phyloP scores from a whole-genome alignment of 768 basidiomycete species.

The Rubroboletus satanas region DNA sequence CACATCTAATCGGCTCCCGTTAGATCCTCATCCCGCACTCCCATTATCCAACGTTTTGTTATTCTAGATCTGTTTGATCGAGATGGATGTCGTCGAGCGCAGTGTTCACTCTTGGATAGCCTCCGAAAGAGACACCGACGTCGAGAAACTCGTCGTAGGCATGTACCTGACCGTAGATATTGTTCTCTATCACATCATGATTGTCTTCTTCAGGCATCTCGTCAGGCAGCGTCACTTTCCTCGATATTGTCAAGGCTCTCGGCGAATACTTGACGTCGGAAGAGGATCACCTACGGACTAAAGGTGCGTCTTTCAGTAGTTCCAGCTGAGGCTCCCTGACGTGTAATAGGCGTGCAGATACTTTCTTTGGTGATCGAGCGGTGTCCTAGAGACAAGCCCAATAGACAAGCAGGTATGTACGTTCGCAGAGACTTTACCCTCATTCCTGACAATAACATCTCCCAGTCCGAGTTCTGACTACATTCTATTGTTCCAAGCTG shows the following conservation, averaged over 20 bases:
- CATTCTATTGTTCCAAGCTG: constrained; percentile 83
- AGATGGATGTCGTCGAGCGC: constrained; percentile 46
- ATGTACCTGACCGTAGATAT: constrained; percentile 23
- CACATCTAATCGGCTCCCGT: constrained; percentile 8
- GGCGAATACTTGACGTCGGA: constrained; percentile 88
- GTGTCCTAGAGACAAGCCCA: constrained; percentile 61
- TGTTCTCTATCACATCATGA: neutral
- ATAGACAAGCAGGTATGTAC: constrained; percentile 73
- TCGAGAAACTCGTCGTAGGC: constrained; percentile 59
- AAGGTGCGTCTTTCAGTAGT: constrained; percentile 50
- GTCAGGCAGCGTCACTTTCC: constrained; percentile 52
- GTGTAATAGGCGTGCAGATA: constrained; percentile 69
- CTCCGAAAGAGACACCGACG: constrained; percentile 54
- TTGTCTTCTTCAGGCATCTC: constrained; percentile 43
- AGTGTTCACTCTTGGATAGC: constrained; percentile 72
- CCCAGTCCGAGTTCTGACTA: constrained; percentile 74
- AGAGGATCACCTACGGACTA: constrained; percentile 70
- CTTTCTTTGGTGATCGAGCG: constrained; percentile 66
- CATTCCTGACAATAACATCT: constrained; percentile 1
- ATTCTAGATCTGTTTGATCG: neutral
- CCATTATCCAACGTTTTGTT: neutral
- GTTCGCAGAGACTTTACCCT: neutral
- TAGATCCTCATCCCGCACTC: neutral
- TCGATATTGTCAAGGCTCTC: constrained; percentile 80
- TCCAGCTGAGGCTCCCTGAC: neutral